Evolutionary conservation across 2,329 filamentous ascomycete species (phyloP), one percentile per base, ranked within the genome.

Genomic region (Cladobotryum protrusum): DNA sequence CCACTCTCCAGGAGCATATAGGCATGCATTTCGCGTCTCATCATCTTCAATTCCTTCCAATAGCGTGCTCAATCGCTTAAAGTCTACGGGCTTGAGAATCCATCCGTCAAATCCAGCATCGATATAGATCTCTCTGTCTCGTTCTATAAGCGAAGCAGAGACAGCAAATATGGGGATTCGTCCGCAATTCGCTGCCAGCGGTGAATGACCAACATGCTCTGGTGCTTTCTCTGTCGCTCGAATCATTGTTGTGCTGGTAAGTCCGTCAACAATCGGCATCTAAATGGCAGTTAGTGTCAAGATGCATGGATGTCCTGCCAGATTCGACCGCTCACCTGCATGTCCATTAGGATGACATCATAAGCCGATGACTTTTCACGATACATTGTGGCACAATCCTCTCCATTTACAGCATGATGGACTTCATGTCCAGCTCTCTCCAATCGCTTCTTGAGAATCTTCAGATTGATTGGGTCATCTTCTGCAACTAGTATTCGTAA

Each of bases 191-290:
- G 68, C 61, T 3, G 83, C 83, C 48, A 83, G 71, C 1, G 68
- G 59, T 1, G 87, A 90, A 24, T 86, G 73, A 0, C 71, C 69
- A 6, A 59, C 61, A 41, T 77, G 68, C 2, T 68, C 46, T 59
- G 61, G 43, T 43, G 74, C 65, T 71, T 78, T 78, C 62, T 95
- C 89, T 47, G 78, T 83, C 0, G 81, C 82, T 20, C 90, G 78
- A 54, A 95, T 95, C 78, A 89, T 86, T 66, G 89, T 90, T 0
- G 89, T 87, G 14, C 89, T 89, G 3, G 78, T 82, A 20, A 91
- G 76, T 13, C 90, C 90, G 61, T 95, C 89, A 4, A 95, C 86
- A 32, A 95, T 93, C 15, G 90, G 89, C 90, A 96, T 95, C 89
- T 95, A n/a, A 17, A 43, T 18, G 29, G 15, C 24, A 15, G 41